phyloP scores from a whole-genome alignment of 202 grass and related monocot genomes.

The Bolboschoenoplectus hybrid region DNA sequence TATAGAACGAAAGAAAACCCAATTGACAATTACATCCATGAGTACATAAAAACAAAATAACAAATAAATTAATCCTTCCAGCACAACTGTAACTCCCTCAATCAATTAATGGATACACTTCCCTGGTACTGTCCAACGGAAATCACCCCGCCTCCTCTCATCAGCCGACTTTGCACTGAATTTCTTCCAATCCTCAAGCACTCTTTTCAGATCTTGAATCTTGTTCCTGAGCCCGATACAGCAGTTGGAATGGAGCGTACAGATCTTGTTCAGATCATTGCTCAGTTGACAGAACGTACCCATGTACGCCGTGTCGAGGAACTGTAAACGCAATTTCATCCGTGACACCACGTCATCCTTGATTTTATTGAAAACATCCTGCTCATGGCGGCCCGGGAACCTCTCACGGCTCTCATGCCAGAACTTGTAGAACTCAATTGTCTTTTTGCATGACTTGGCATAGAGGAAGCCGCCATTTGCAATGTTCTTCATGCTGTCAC shows the following conservation, averaged over 20 bases:
- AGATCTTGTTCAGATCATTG: conserved; percentile 55
- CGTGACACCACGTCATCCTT: not conserved
- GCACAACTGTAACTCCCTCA: not conserved
- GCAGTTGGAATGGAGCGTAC: conserved; percentile 67
- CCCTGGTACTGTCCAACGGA: conserved; percentile 51
- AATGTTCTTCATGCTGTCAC: not conserved
- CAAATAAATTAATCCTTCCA: not conserved
- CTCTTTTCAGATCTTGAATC: conserved; percentile 46
- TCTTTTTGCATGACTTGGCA: conserved; percentile 34
- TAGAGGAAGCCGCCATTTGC: conserved; percentile 36
- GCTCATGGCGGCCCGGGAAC: conserved; percentile 11
- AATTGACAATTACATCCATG: not conserved
- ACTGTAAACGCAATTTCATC: conserved; percentile 38
- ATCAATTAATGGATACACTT: conserved; percentile 50
- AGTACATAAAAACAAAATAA: not conserved
- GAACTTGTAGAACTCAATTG: conserved; percentile 37
- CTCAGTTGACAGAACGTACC: conserved; percentile 55
- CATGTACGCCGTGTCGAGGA: conserved; percentile 49
- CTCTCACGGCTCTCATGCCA: not conserved
- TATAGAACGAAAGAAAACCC: not conserved
- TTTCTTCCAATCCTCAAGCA: conserved; percentile 62
- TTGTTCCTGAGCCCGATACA: conserved; percentile 53
- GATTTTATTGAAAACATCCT: conserved; percentile 23
- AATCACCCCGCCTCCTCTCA: not conserved
- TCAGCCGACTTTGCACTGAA: conserved; percentile 45